Base-by-base conservation (phyloP, 495 filamentous ascomycete genomes). In the Penicillium antarcticum region DNA sequence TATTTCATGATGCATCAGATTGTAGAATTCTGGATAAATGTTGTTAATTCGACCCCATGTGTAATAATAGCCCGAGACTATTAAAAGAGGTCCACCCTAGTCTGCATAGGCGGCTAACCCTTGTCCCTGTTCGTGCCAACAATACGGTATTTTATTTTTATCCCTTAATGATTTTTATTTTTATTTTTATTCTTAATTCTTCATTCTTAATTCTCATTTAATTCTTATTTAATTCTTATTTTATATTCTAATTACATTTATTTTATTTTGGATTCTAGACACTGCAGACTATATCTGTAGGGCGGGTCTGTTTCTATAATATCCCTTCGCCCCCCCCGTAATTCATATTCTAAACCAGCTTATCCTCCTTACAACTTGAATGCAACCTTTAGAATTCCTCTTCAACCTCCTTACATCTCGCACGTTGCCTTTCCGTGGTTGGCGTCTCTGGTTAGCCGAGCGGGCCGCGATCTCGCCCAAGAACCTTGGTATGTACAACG, bases 321-420 rank as follows among this genome's bases (percentile, higher is more conserved):
- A 63, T 56, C 62, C 59, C 61, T 58, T 51, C 62, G 57, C 55
- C 57, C 56, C 56, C 53, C 51, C 61, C 56, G 26, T 4, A 29
- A 29, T 7, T 29, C 26, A 29, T 29, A 29, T 10, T 29, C 8
- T 29, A 55, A 29, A 8, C 26, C 26, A 29, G 26, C 7, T 8
- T 29, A 38, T 37, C 13, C 45, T 14, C 45, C 45, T 38, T 21
- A 40, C 49, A 24, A 52, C 51, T 51, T 63, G 60, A 42, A 53
- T 56, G 56, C 45, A 16, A 40, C 40, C 35, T 54, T 10, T 18
- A 19, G 24, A 18, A 11, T 35, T 39, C 36, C n/a, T 17, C 18
- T 29, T 29, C 26, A 9, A 9, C 7, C 26, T 9, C 26, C 26
- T 29, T 29, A 29, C 26, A 29, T 29, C 5, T 10, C 36, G 45